A percentile compares a stretch with the other conserved stretches of the same genome.
phyloP scores from a whole-genome alignment of 139 green algal species.

The Chlorella sp. region DNA sequence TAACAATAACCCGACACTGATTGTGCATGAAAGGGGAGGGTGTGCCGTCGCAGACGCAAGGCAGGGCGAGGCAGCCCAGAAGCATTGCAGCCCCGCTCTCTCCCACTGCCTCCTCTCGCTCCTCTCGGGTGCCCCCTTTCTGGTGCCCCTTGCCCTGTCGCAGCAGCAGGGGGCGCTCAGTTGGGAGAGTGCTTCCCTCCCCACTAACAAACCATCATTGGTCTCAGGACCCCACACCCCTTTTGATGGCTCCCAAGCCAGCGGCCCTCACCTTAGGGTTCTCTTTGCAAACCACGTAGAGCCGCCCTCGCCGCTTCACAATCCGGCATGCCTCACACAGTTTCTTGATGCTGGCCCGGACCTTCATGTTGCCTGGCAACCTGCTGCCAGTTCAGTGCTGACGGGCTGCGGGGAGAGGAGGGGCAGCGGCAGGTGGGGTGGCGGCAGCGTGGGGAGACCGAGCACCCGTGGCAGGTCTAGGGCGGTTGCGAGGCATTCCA shows the following conservation, averaged over 20 bases:
- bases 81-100: too few species aligned
- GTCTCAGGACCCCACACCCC: too few species aligned
- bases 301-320: constrained; percentile 58
- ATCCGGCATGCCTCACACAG: constrained; percentile 72
- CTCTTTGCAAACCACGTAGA: constrained; percentile 72
- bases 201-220: too few species aligned
- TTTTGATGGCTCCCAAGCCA: background rate
- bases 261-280: constrained; percentile 56
- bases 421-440: background rate
- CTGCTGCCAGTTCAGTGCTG: background rate
- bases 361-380: constrained; percentile 59
- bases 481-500: too few species aligned
- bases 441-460: background rate
- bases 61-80: too few species aligned
- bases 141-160: background rate
- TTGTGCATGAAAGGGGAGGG: background rate
- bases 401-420: background rate
- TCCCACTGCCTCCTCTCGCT: too few species aligned
- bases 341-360: constrained; percentile 60
- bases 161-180: background rate
- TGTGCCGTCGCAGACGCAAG: background rate
- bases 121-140: too few species aligned
- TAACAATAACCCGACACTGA: too few species aligned
- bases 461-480: too few species aligned
- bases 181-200: too few species aligned